A percentile compares a stretch with the other conserved stretches of the same genome.
Evolutionary conservation across 2,329 filamentous ascomycete species (phyloP).

Genomic region (Atkinsonella hypoxylon): DNA sequence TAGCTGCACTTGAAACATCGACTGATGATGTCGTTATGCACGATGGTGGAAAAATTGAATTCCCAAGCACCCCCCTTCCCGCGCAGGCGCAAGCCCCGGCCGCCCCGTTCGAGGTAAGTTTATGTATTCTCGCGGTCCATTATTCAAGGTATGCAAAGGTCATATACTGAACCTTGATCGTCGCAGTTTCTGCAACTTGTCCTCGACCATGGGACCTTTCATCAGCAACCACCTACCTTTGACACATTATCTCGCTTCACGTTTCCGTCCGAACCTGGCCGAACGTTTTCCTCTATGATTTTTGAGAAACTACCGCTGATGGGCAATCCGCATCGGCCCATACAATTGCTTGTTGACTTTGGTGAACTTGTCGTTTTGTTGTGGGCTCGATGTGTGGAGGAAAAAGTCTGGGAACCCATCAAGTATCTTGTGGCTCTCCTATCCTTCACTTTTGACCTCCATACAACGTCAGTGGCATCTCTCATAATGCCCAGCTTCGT

Average conservation of each 20-base stretch:
- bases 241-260: conserved; percentile 53
- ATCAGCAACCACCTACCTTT: conserved; percentile 48
- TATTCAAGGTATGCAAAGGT: background rate
- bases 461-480: conserved; percentile 46
- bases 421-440: conserved; percentile 54
- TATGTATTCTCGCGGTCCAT: background rate
- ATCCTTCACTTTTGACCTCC: conserved; percentile 49
- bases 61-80: conserved; percentile 10
- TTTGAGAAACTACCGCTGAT: conserved; percentile 53
- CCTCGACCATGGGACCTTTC: conserved; percentile 46
- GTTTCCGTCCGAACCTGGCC: conserved; percentile 49
- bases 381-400: conserved; percentile 56
- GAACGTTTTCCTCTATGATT: conserved; percentile 51
- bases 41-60: conserved; percentile 14
- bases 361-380: conserved; percentile 51
- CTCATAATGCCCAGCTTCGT: conserved; percentile 46
- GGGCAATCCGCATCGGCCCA: conserved; percentile 34
- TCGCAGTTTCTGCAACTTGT: conserved; percentile 49
- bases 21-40: conserved; percentile 28
- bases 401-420: conserved; percentile 51
- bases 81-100: conserved; percentile 14
- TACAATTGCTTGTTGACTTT: conserved; percentile 51
- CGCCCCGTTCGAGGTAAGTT: conserved; percentile 33
- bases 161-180: background rate
- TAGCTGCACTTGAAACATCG: conserved; percentile 44